Base-by-base conservation (phyloP, 768 basidiomycete genomes). In the Boletus fagicola region DNA sequence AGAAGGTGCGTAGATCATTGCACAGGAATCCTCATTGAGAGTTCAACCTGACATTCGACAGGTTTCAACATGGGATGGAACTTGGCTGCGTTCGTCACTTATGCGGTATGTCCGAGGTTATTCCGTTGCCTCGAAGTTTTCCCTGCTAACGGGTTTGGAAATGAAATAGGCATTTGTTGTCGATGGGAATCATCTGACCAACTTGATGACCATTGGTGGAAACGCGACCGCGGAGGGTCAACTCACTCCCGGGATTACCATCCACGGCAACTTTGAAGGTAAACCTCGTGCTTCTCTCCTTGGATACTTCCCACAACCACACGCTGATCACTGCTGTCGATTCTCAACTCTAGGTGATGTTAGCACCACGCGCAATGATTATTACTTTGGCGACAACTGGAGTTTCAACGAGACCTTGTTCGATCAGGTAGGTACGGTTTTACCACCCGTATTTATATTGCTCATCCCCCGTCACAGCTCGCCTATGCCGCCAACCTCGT, bases 101-200 rank as follows among this genome's bases (percentile, higher is more conserved):
- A 67, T 42, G 66, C 26, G 39, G 66, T 68, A 55, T 50, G 52
- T 58, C 26, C 3, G 16, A 38, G 13, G 12, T 2, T 30, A 12
- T 49, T 9, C n/a, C 13, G 1, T 36, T 12, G 1, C 36, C 6
- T n/a, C 12, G n/a, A n/a, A n/a, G 15, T 35, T 30, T 40, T 9
- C 20, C 7, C 6, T 31, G 16, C 50, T 58, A 12, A 68, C 33
- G 1, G 2, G 9, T 36, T 40, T 24, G 13, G 13, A 10, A 42
- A 47, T 24, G 16, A 20, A 24, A 53, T 38, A 68, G 65, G 55
- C 68, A 31, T 68, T 68, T 22, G 1, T 68, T 26, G 67, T 68
- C 6, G 67, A 68, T 16, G 67, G 67, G 4, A 67, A 68, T n/a
- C 67, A 69, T 33, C 44, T 69, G 58, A 68, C 67, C 18, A 68